Base-by-base conservation (phyloP, 768 basidiomycete genomes). In the Podaxis sp. region DNA sequence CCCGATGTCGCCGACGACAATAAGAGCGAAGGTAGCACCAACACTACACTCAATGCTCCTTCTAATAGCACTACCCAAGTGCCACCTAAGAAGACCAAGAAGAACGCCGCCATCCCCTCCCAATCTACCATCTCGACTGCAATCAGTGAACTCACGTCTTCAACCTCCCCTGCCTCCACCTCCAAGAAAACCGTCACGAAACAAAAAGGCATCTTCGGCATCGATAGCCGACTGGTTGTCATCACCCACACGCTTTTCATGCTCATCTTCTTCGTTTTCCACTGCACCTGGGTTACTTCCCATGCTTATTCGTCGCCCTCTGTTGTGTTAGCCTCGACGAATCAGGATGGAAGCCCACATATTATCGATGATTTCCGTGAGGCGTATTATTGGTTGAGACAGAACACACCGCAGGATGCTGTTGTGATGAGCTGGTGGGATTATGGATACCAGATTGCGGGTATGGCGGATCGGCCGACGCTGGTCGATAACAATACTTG, bases 341-440 rank as follows among this genome's bases (percentile, higher is more conserved):
- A 81, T 59, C 77, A 82, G 0, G 96, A 98, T 68, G 97, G 97
- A 18, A 88, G 84, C 59, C 89, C 93, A 69, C 87, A 94, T 72
- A 91, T 98, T 68, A 98, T 99, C 68, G 97, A 99, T 69, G 97
- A 99, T 73, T 99, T 98, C 87, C 84, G 97, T 61, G 97, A 98
- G 77, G 97, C 97, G 11, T 98, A 99, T 73, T 98, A 98, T 70
- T 99, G 97, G 97, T 74, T 99, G 51, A 82, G 97, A 55, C 90
- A 95, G 76, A 99, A 98, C 76, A 99, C 97, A 2, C 82, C 89
- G 4, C 79, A 94, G 72, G 88, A 92, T 62, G 87, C 94, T 4
- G 95, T 98, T 35, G 88, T 98, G 25, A 95, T 96, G 94, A 93
- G 90, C 62, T 99, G 97, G 97, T 98, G 97, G 97, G 97, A 98